phyloP scores from a whole-genome alignment of 2,329 filamentous ascomycete genomes.

The Aspergillus sp. region DNA sequence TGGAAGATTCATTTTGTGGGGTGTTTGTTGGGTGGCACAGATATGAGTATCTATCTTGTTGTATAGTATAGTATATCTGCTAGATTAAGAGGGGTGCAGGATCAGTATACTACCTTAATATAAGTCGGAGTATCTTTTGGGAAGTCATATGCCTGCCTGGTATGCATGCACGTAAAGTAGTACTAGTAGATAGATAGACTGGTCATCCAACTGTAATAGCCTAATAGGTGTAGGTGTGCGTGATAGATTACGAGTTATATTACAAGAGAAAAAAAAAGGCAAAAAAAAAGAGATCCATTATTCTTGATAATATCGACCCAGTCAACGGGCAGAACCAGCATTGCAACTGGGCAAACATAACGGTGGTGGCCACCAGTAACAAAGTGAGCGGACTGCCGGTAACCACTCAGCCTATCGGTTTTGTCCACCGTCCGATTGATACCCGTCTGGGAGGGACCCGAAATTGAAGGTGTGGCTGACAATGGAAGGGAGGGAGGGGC shows the following conservation, averaged over 20 bases:
- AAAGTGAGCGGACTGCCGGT: neutral
- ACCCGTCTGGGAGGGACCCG: neutral
- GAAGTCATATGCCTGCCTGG: neutral
- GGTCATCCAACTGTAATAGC: neutral
- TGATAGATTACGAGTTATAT: neutral
- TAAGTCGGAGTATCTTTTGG: neutral
- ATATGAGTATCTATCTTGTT: too few relatives aligned
- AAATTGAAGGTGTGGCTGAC: neutral
- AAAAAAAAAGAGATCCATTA: neutral
- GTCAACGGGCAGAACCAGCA: neutral
- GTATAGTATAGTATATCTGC: too few relatives aligned
- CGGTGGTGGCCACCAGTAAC: neutral
- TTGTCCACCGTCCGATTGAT: neutral
- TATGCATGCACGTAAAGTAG: too few relatives aligned
- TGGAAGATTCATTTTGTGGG: neutral
- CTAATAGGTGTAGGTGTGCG: neutral
- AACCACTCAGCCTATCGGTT: neutral
- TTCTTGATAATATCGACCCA: neutral
- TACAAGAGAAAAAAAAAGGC: neutral
- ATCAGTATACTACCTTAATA: neutral
- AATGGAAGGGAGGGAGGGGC: neutral
- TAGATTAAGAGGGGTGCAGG: too few relatives aligned
- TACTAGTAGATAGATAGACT: too few relatives aligned
- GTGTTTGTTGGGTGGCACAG: too few relatives aligned
- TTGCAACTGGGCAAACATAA: neutral